Evolutionary conservation across 768 basidiomycete genomes (phyloP), one percentile per base, ranked within the genome.

Genomic region (Pulveroboletus ravenelii): DNA sequence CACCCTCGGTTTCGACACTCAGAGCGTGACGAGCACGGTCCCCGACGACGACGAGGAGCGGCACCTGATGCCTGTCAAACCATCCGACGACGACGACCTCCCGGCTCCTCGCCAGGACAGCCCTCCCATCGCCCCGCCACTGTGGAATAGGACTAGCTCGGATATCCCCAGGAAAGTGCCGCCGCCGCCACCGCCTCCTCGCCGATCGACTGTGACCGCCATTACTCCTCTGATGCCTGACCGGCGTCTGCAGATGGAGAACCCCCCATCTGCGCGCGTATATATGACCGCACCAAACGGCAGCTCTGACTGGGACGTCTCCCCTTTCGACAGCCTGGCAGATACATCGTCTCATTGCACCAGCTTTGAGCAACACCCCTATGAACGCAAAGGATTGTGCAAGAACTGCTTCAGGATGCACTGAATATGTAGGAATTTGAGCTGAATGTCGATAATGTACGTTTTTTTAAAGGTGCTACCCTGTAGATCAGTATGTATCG

Each of bases 111-210:
- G 41, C 34, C 64, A 45, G 14, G 41, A 49, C 13, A 10, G 43
- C 15, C 48, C 45, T 25, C 38, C 52, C 6, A 35, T 50, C 37
- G 51, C 51, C 27, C 55, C 48, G 14, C 57, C 60, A 3, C 45
- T 62, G 10, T 53, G 52, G 51, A 69, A 55, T 35, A 51, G 58
- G 41, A 57, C 67, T 25, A 59, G 55, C 32, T 58, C 63, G 3
- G 63, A 66, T 29, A 48, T 41, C 34, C 15, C 55, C 47, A 59
- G 55, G 52, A 84, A 78, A 64, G 77, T 23, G 20, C 20, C 78
- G 54, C 71, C 84, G 0, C 85, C 85, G 0, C 85, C 85, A 0
- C 86, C 85, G 0, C 86, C 85, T 0, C 84, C 82, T 14, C 75
- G 82, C 9, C 75, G 81, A 15, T 60, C 70, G 18, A 67, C 68